Percentiles rank a stretch among this genome's conserved stretches.
Conservation (phyloP, 2,329 filamentous ascomycete genomes). For the Sphaceloma murrayae region DNA sequence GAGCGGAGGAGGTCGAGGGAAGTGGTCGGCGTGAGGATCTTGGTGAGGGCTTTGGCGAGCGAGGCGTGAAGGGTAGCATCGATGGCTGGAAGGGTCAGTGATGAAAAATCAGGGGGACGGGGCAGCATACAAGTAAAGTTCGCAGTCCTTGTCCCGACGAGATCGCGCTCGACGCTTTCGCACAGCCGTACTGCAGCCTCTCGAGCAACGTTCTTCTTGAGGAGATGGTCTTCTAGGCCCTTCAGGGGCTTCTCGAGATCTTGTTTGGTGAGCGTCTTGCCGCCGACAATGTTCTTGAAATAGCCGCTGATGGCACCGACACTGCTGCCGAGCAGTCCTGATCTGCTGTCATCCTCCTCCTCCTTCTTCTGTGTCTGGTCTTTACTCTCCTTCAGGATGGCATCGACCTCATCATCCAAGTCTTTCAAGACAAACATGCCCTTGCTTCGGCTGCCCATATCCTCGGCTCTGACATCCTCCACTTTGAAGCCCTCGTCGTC, state of each 20-base stretch:
- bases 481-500: constrained; percentile 49
- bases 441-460: constrained; percentile 81
- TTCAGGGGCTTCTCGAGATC: constrained; percentile 89
- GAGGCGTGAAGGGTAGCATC: constrained; percentile 73
- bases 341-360: constrained; percentile 34
- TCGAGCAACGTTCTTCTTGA: constrained; percentile 91
- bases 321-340: constrained; percentile 66
- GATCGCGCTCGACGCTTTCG: constrained; percentile 79
- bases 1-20: constrained; percentile 91
- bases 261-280: constrained; percentile 79
- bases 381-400: constrained; percentile 74
- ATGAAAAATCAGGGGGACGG: constrained; percentile 26
- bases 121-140: constrained; percentile 61
- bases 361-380: constrained; percentile 51
- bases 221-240: constrained; percentile 87
- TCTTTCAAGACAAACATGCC: constrained; percentile 93
- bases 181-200: constrained; percentile 88
- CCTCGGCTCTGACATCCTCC: constrained; percentile 64
- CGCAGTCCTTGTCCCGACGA: constrained; percentile 82
- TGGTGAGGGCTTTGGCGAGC: constrained; percentile 85
- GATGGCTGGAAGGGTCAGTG: constrained; percentile 32
- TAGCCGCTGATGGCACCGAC: constrained; percentile 76
- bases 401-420: constrained; percentile 84
- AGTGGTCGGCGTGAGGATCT: constrained; percentile 91
- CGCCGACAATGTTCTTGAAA: constrained; percentile 90